These are phyloP conservation scores for Circinella minor DNA, from an alignment of 371 early-diverging fungal species.

Conservation along the genomic window DNA sequence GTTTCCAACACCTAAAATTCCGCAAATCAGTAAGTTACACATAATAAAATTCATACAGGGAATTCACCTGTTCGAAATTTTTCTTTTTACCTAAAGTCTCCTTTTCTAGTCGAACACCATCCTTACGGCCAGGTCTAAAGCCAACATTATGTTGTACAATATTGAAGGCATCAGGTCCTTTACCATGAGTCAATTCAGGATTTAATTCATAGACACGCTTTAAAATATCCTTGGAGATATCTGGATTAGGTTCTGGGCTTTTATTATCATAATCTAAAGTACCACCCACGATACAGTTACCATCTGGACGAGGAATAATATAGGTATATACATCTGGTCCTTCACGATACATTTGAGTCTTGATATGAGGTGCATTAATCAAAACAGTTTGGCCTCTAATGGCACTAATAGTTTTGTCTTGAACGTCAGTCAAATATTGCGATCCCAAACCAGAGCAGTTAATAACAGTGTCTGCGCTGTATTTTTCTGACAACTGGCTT, in stretches of 20 bases:
- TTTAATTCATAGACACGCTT: conserved; percentile 32
- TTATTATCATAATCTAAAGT: conserved; percentile 37
- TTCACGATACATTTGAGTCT: conserved; percentile 37
- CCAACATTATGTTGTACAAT: conserved; percentile 72
- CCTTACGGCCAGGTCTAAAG: conserved; percentile 70
- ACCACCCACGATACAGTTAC: conserved; percentile 73
- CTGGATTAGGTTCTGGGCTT: conserved; percentile 28
- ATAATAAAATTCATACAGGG: too few relatives aligned
- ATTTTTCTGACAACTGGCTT: conserved; percentile 44
- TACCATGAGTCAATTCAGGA: conserved; percentile 49
- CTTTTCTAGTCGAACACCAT: conserved; percentile 74
- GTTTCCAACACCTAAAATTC: background rate
- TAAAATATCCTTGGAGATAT: conserved; percentile 34
- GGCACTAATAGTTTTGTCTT: conserved; percentile 66
- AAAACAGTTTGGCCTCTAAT: conserved; percentile 78
- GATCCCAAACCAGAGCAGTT: conserved; percentile 80
- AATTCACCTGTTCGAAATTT: background rate
- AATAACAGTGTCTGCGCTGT: conserved; percentile 56
- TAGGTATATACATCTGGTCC: conserved; percentile 41
- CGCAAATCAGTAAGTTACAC: too few relatives aligned
- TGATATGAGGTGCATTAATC: conserved; percentile 72
- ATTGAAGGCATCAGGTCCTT: conserved; percentile 50
- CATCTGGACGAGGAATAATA: conserved; percentile 81
- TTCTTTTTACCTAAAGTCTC: conserved; percentile 35
- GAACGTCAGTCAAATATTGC: conserved; percentile 64